Conservation (phyloP, 208 protist genomes). For the Crithidia bombi region DNA sequence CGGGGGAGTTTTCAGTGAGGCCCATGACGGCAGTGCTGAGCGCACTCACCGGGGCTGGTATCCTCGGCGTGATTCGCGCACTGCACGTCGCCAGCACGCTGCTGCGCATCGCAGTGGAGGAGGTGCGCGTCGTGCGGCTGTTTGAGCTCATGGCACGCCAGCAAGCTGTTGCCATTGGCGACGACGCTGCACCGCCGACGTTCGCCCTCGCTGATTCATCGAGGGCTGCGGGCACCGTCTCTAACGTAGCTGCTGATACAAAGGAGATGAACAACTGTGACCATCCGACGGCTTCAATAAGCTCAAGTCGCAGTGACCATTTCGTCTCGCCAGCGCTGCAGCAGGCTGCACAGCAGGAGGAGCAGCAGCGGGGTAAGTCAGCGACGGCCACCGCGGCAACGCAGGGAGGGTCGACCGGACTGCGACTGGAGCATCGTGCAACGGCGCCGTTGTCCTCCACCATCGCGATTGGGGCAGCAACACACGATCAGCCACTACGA, state of each 20-base stretch:
- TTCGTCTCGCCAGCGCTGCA: background rate
- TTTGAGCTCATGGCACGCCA: conserved; percentile 30
- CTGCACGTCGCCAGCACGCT: conserved; percentile 72
- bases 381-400: background rate
- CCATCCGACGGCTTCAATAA: no score
- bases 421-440: conserved; percentile 30
- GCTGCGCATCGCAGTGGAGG: conserved; percentile 48
- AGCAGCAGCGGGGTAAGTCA: background rate
- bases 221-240: no score
- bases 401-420: background rate
- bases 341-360: background rate
- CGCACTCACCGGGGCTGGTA: conserved; percentile 47
- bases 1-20: conserved; percentile 41
- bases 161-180: conserved; percentile 20
- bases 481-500: background rate
- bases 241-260: no score
- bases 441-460: background rate
- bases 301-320: background rate
- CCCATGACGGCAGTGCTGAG: conserved; percentile 62
- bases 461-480: background rate
- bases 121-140: conserved; percentile 42
- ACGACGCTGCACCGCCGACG: background rate
- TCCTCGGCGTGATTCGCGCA: conserved; percentile 45
- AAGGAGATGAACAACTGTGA: no score
- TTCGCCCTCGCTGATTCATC: background rate